phyloP scores from a whole-genome alignment of 179 eudicot genomes.

The Actinidia polygama region DNA sequence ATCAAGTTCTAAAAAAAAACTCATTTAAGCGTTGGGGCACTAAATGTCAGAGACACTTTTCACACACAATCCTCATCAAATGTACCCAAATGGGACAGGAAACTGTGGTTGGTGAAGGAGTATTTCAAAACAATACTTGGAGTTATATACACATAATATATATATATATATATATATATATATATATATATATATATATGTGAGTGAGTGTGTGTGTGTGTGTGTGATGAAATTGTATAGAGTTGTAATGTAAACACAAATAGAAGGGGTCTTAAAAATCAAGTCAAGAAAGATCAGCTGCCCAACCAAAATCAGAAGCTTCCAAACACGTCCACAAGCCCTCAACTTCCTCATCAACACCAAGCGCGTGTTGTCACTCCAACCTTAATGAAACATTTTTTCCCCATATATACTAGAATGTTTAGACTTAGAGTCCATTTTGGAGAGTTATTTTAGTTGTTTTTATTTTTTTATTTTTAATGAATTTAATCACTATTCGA shows the following conservation, averaged over 20 bases:
- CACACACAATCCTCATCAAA: neutral
- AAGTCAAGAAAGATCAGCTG: constrained; percentile 28
- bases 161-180: neutral
- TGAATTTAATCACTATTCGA: no score
- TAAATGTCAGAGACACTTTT: neutral
- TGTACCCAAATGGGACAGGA: constrained; percentile 10
- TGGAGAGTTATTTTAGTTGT: no score
- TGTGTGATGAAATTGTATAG: neutral
- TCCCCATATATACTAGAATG: no score
- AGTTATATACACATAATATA: no score
- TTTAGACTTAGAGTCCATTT: no score
- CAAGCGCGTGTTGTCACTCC: neutral
- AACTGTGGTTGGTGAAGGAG: constrained; percentile 10
- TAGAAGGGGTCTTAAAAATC: neutral
- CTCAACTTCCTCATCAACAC: neutral
- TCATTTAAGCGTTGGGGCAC: neutral
- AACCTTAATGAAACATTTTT: neutral
- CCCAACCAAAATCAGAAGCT: constrained; percentile 22
- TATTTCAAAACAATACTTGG: neutral
- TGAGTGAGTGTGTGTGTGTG: neutral
- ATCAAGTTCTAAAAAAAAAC: no score
- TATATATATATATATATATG: neutral
- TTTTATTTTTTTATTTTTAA: no score
- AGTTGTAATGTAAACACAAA: neutral
- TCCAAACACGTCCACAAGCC: neutral